Base-by-base conservation (phyloP, 352 stramenopile genomes). In the Phytophthora pisi region DNA sequence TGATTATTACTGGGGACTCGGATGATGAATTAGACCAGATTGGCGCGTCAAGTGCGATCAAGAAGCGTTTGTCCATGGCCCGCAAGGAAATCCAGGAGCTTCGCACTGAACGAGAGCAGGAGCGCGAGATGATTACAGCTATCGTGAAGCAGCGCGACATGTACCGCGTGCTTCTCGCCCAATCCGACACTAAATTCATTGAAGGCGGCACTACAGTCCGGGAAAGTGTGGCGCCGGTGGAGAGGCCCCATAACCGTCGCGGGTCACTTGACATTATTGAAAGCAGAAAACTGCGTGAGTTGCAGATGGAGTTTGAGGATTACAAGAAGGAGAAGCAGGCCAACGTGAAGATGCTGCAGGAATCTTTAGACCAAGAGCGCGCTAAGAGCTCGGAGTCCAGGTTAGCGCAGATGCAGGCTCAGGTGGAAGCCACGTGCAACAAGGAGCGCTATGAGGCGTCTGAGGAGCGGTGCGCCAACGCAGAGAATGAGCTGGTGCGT, bases 61-160 rank as follows among this genome's bases (percentile, higher is more conserved):
- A 91, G 8, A 79, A 88, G 9, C 61, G 78, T 51, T 71, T 98
- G 40, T 76, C 88, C 11, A 57, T 78, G 52, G 74, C 85, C 5
- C 71, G 84, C 28, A 79, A 86, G 47, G 91, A 98, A 65, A 70
- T 98, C 5, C 77, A 86, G n/a, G 75, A 84, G 24, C 59, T 98
- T 46, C 81, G 82, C 20, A 56, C 59, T 4, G 86, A 93, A 58
- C 84, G 87, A 23, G 86, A 93, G 55, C 75, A 92, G 61, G 82
- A 92, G 42, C 80, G 88, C 15, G 86, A 98, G 57, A 90, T 98
- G 70, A 95, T 98, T 9, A 75, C 82, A 15, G 90, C 85, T 3
- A 98, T 99, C 58, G 94, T 98, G 9, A 95, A 98, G 68, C 97
- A 99, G 71, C 90, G 97, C 23, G 96, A 99, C 79, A 94, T 99